A percentile compares a stretch with the other conserved stretches of the same genome.
Conservation (phyloP, 257 asterid genomes). For the Nicotiana knightiana region DNA sequence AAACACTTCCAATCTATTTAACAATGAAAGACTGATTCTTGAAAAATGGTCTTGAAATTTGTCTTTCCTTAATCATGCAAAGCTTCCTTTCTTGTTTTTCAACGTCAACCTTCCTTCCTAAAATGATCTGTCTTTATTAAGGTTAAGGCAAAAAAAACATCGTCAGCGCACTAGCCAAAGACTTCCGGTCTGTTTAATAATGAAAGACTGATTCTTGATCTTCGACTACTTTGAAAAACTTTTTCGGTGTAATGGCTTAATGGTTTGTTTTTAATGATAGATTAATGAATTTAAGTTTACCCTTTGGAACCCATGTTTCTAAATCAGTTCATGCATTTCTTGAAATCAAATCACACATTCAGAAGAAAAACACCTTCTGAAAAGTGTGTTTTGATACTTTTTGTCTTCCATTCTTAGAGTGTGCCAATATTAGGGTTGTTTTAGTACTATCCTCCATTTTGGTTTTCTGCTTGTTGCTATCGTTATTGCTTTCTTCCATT, state of each 20-base stretch:
- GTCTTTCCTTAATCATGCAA: conserved; percentile 8
- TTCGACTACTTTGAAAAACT: not conserved
- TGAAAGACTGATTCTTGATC: not conserved
- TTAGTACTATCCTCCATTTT: too few relatives aligned
- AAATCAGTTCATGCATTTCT: conserved; percentile 80
- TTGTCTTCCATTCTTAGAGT: too few relatives aligned
- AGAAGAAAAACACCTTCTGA: conserved; percentile 45
- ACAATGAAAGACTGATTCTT: not conserved
- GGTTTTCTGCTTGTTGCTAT: too few relatives aligned
- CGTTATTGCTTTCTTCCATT: too few relatives aligned
- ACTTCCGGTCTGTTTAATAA: not conserved
- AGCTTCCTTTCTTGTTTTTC: not conserved
- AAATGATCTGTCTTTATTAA: too few relatives aligned
- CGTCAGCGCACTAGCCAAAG: not conserved
- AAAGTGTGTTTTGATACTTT: conserved; percentile 26
- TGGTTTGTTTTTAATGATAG: not conserved
- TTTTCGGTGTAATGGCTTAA: not conserved
- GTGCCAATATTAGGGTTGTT: too few relatives aligned
- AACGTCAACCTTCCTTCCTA: too few relatives aligned
- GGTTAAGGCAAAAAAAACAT: too few relatives aligned
- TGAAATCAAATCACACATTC: conserved; percentile 75
- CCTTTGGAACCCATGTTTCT: conserved; percentile 43
- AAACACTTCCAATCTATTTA: not conserved
- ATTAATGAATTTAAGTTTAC: conserved; percentile 30
- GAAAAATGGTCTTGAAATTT: not conserved